Evolutionary conservation across 306 rosid genomes (phyloP).

Genomic region (Ormosia semicastrata): DNA sequence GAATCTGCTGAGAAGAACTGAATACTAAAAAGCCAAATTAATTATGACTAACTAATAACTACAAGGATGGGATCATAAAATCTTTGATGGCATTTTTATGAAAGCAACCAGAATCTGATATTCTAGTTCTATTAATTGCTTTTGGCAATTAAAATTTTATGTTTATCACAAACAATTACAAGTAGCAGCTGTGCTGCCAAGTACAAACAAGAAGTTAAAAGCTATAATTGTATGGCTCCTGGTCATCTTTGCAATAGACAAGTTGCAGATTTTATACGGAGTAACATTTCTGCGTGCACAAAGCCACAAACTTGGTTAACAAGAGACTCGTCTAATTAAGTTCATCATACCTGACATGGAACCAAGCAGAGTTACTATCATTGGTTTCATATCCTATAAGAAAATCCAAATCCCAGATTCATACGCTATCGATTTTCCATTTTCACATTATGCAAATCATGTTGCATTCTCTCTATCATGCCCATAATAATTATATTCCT

Average conservation of each 20-base stretch:
- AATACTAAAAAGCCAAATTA: background rate
- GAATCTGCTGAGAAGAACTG: background rate
- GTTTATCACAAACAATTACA: background rate
- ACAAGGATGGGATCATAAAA: background rate
- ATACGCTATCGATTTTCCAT: background rate
- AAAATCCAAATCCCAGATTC: conserved; percentile 1
- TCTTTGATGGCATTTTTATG: background rate
- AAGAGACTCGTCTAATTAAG: background rate
- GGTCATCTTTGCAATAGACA: background rate
- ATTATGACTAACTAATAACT: conserved; percentile 4
- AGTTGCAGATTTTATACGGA: background rate
- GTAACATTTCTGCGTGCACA: background rate
- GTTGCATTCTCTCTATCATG: background rate
- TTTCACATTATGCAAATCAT: background rate
- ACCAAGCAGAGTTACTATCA: background rate
- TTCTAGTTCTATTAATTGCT: background rate
- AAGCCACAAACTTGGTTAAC: background rate
- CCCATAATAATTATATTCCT: background rate
- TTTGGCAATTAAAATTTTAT: background rate
- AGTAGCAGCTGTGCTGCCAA: background rate
- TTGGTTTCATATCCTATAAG: background rate
- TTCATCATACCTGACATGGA: background rate
- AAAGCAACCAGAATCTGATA: background rate
- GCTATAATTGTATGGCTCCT: background rate
- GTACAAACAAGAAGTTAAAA: conserved; percentile 4